Conservation (phyloP, 768 basidiomycete genomes). For the Boletus patriciae region DNA sequence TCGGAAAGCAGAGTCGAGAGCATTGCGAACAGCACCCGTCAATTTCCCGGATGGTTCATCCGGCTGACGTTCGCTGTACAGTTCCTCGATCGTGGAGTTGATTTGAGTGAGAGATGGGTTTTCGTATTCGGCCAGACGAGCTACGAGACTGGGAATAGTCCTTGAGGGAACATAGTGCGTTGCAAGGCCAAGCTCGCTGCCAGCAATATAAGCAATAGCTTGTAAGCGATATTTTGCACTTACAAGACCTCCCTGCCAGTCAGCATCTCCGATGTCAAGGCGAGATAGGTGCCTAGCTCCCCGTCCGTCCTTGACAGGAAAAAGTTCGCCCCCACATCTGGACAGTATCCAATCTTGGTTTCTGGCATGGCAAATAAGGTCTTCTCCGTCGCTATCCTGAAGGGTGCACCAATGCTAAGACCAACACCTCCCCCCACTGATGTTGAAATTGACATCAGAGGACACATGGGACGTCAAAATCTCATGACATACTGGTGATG, state of each 20-base stretch:
- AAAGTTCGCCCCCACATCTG: slow-evolving; percentile 91
- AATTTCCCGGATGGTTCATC: slow-evolving; percentile 55
- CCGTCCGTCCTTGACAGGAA: slow-evolving; percentile 91
- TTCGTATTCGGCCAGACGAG: slow-evolving; percentile 54
- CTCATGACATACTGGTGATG: slow-evolving; percentile 67
- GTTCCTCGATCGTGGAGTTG: slow-evolving; percentile 69
- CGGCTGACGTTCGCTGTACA: slow-evolving; percentile 54
- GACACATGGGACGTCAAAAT: slow-evolving; percentile 7
- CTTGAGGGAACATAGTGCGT: slow-evolving; percentile 89
- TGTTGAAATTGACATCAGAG: slow-evolving; percentile 5
- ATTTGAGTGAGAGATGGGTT: slow-evolving; percentile 46
- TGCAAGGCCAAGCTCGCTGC: slow-evolving; percentile 87
- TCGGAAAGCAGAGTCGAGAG: slow-evolving; percentile 79
- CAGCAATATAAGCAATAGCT: slow-evolving; percentile 12
- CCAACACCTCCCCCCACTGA: slow-evolving; percentile 97
- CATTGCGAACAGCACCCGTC: slow-evolving; percentile 63
- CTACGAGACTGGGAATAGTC: slow-evolving; percentile 67
- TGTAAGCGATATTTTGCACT: slow-evolving; percentile 34
- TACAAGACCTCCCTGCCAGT: slow-evolving; percentile 84
- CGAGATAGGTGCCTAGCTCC: slow-evolving; percentile 90
- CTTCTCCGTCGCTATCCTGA: slow-evolving; percentile 92
- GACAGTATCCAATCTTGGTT: slow-evolving; percentile 85
- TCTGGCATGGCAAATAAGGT: slow-evolving; percentile 96
- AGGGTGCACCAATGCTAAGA: slow-evolving; percentile 76
- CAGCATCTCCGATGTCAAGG: slow-evolving; percentile 72